Conservation (phyloP, 225 moss, liverwort and hornwort genomes). For the Antitrichia curtipendula region DNA sequence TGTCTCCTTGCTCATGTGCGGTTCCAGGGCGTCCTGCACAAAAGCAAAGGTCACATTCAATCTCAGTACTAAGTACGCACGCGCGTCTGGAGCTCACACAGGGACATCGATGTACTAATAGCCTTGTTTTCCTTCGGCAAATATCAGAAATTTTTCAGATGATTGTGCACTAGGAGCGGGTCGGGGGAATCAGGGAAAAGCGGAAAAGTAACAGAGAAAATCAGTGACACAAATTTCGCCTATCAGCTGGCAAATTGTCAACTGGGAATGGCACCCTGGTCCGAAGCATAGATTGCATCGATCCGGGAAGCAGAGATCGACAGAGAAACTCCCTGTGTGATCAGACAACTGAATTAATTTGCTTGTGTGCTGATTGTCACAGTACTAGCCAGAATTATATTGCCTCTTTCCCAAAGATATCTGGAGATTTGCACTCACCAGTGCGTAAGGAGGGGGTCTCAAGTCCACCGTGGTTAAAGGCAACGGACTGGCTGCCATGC, state of each 20-base stretch:
- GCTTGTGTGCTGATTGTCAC: background rate
- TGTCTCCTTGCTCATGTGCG: conserved; percentile 64
- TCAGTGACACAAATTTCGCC: background rate
- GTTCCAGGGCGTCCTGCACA: conserved; percentile 66
- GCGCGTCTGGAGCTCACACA: background rate
- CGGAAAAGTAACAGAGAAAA: background rate
- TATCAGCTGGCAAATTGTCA: background rate
- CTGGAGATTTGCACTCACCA: background rate
- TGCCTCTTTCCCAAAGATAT: background rate
- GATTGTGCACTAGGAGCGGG: background rate
- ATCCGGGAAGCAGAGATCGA: background rate
- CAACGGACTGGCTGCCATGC: conserved; percentile 12
- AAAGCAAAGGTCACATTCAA: background rate
- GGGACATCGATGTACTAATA: background rate
- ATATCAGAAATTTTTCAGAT: background rate
- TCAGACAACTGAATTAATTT: background rate
- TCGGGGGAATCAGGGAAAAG: background rate
- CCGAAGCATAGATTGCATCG: background rate
- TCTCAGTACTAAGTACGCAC: background rate
- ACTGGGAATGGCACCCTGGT: background rate
- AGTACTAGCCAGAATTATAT: background rate
- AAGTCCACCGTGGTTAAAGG: conserved; percentile 4
- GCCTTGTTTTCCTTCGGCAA: background rate
- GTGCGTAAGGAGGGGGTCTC: conserved; percentile 7
- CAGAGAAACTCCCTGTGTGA: background rate